Percentiles rank a stretch among this genome's conserved stretches.
phyloP scores from a whole-genome alignment of 108 stramenopile genomes.

The Aurantiochytrium sp. region DNA sequence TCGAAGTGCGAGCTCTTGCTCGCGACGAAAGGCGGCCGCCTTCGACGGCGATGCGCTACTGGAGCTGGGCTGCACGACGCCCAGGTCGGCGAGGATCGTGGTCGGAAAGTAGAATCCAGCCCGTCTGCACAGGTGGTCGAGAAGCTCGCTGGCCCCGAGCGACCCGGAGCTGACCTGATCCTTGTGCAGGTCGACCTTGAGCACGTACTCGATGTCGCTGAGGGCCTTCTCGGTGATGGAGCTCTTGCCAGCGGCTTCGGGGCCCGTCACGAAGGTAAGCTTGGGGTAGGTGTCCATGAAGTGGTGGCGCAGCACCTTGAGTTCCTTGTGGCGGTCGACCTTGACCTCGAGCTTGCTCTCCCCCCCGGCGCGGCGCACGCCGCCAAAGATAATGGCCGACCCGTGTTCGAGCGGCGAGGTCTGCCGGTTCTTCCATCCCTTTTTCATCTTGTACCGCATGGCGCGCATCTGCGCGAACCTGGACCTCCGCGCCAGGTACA shows the following conservation, averaged over 20 bases:
- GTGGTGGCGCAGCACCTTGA: background rate
- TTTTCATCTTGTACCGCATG: slow-evolving; percentile 20
- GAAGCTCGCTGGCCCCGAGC: slow-evolving; percentile 17
- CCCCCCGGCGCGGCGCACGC: background rate
- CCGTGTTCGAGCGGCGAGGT: background rate
- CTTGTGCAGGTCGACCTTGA: slow-evolving; percentile 26
- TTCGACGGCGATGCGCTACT: background rate
- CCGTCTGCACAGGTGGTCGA: background rate
- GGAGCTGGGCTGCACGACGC: background rate
- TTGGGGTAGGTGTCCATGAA: slow-evolving; percentile 12
- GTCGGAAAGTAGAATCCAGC: background rate
- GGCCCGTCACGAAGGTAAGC: background rate
- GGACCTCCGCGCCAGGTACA: background rate
- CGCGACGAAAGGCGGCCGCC: background rate
- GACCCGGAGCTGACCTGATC: slow-evolving; percentile 13
- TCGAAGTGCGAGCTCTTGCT: background rate
- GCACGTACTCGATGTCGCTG: slow-evolving; percentile 5
- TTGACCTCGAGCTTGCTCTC: background rate
- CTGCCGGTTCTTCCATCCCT: background rate
- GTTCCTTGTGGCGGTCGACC: slow-evolving; percentile 1
- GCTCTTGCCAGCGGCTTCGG: background rate
- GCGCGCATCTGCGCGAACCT: background rate
- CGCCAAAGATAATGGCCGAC: background rate
- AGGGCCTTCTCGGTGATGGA: background rate
- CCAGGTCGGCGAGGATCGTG: background rate